Conservation (phyloP, 176 grass and related monocot species). For the Phoenix dactylifera region DNA sequence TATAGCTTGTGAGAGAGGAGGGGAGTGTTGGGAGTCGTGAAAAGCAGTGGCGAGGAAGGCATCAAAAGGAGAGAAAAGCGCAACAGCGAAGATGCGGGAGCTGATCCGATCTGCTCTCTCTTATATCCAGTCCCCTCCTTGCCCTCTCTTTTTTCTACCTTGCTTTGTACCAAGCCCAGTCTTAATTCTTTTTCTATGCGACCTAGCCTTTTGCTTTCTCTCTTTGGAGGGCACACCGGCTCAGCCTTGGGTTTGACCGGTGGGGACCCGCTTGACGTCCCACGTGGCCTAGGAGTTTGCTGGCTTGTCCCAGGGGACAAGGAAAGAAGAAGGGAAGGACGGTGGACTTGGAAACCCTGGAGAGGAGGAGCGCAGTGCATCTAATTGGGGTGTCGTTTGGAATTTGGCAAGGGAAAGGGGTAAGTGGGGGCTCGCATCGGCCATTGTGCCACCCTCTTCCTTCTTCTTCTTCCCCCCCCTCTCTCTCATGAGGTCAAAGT, state of each 20-base stretch:
- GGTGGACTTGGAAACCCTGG: too few species aligned
- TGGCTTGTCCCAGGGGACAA: too few species aligned
- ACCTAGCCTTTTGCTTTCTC: too few species aligned
- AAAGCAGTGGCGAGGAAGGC: not conserved
- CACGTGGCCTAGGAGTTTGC: too few species aligned
- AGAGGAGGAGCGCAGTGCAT: too few species aligned
- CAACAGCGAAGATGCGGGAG: not conserved
- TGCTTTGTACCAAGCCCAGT: too few species aligned
- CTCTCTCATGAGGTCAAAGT: not conserved
- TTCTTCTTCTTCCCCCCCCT: not conserved
- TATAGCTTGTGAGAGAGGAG: not conserved
- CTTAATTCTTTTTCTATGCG: too few species aligned
- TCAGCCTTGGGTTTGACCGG: too few species aligned
- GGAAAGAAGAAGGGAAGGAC: too few species aligned
- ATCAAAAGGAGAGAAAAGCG: constrained; percentile 20
- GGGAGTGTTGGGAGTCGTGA: not conserved
- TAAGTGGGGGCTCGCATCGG: not conserved
- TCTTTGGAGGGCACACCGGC: too few species aligned
- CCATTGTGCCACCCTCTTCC: not conserved
- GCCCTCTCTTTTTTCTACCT: not conserved
- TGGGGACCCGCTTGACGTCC: too few species aligned
- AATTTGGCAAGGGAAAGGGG: not conserved
- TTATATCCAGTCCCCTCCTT: not conserved
- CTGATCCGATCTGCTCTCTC: not conserved
- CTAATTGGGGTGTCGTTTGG: not conserved